Evolutionary conservation across 164 flowering plant genomes (phyloP), one percentile per base, ranked within the genome.

Genomic region (Kingdonia uniflora): DNA sequence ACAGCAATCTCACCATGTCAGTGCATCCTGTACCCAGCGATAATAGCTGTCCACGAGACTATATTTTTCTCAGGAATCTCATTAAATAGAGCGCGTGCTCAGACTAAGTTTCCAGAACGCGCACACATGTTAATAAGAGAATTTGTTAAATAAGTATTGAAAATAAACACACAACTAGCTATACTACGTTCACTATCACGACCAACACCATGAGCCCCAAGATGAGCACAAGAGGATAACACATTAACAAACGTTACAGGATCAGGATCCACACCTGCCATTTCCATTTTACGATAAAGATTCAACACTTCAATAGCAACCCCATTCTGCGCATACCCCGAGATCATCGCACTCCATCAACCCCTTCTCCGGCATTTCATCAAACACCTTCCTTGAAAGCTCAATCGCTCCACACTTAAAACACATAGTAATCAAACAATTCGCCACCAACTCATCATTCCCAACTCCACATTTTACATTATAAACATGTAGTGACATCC

Each of bases 321-420:
- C 48, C 97, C 96, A 60, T 77, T 76, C 49, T 87, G 97, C 0
- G 89, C 76, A 57, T 83, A 90, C 55, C 96, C 95, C 47, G 82
- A 78, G 29, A 90, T 80, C 87, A 90, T 79, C 0, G 96, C 91
- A 65, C 87, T 87, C 97, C 97, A 90, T 77, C 78, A 90, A 68
- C 21, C 67, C 84, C 69, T 73, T 87, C 0, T 51, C 54, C 14
- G 73, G 76, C 60, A 81, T 81, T 37, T 37, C 69, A 64, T 87
- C 81, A 64, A 90, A 85, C 67, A 80, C 46, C 60, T 56, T 66
- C 52, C 79, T 61, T 0, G 81, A 89, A 38, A 40, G 29, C 5
- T 73, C 78, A 33, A 80, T 62, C 14, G 66, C 53, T 47, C 87
- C 96, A 56, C 84, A 81, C 48, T 71, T 70, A 0, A 74, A 77